Percentiles rank a stretch among this genome's conserved stretches.
Evolutionary conservation across 768 basidiomycete genomes (phyloP).

Genomic region (Postia placenta): DNA sequence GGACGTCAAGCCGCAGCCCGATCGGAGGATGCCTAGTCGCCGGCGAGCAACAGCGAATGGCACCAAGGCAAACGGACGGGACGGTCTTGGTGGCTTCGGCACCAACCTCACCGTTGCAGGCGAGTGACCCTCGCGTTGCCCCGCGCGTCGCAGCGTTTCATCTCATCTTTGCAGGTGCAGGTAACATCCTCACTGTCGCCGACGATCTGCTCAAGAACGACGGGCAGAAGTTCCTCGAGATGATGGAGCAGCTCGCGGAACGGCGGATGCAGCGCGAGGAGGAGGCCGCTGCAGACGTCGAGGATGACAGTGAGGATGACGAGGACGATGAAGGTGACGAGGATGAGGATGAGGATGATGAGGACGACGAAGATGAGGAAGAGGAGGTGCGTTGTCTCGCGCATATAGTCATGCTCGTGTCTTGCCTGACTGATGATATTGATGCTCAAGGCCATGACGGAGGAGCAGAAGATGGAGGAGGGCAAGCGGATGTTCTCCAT

Average conservation of each 20-base stretch:
- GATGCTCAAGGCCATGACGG: constrained; percentile 66
- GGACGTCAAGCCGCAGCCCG: constrained; percentile 20
- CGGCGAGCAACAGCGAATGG: constrained; percentile 34
- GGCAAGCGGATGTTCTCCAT: constrained; percentile 99
- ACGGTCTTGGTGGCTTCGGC: constrained; percentile 76
- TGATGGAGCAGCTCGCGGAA: constrained; percentile 99
- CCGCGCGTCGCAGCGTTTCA: constrained; percentile 11
- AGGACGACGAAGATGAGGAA: constrained; percentile 48
- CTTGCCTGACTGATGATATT: constrained; percentile 10
- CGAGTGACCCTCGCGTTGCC: constrained; percentile 29
- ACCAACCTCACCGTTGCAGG: constrained; percentile 80
- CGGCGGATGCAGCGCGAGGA: constrained; percentile 90
- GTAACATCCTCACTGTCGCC: constrained; percentile 96
- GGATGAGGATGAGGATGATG: constrained; percentile 44
- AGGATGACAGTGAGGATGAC: constrained; percentile 43
- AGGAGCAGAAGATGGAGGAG: constrained; percentile 98
- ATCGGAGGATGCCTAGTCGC: constrained; percentile 18
- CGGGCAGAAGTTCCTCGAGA: constrained; percentile 97
- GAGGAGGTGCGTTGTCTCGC: constrained; percentile 30
- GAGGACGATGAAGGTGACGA: constrained; percentile 44
- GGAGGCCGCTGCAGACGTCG: constrained; percentile 40
- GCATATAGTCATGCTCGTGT: not conserved
- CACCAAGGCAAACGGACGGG: constrained; percentile 40
- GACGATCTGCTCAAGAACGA: constrained; percentile 99
- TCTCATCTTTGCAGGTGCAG: constrained; percentile 50